Percentiles rank a stretch among this genome's conserved stretches.
phyloP scores from a whole-genome alignment of 2,329 filamentous ascomycete species.

The Hypoxylon rubiginosum region DNA sequence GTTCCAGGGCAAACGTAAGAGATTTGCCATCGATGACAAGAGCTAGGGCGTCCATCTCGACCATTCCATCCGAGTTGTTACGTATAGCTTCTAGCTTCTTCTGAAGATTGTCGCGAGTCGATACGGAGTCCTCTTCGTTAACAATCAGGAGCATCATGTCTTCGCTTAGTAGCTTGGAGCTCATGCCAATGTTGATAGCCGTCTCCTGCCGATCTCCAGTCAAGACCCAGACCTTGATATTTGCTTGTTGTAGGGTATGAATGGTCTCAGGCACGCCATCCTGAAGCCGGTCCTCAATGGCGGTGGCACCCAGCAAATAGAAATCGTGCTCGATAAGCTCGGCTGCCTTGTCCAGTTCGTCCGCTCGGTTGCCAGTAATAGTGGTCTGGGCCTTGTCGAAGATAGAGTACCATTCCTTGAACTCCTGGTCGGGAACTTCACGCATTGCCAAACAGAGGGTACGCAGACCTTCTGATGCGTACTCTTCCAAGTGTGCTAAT shows the following conservation, averaged over 20 bases:
- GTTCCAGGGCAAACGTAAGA: conserved; percentile 91
- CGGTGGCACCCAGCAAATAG: conserved; percentile 91
- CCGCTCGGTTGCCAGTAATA: conserved; percentile 89
- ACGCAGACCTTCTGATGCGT: conserved; percentile 93
- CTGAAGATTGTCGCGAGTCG: conserved; percentile 87
- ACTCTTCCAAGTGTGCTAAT: conserved; percentile 95
- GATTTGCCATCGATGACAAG: conserved; percentile 97
- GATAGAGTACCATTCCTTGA: conserved; percentile 85
- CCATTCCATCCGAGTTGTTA: conserved; percentile 81
- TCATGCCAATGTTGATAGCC: conserved; percentile 99
- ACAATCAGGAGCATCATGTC: conserved; percentile 98
- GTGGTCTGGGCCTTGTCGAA: conserved; percentile 92
- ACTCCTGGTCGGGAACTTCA: conserved; percentile 91
- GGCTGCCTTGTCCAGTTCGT: conserved; percentile 96
- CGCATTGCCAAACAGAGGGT: conserved; percentile 96
- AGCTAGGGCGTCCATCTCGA: conserved; percentile 88
- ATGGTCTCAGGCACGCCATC: conserved; percentile 99
- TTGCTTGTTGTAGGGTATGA: conserved; percentile 93
- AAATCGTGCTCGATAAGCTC: conserved; percentile 96
- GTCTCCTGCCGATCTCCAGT: conserved; percentile 98
- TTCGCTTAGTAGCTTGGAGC: conserved; percentile 96
- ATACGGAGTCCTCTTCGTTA: conserved; percentile 86
- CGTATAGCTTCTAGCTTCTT: conserved; percentile 95
- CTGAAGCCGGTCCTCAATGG: conserved; percentile 96
- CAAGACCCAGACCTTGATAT: conserved; percentile 98